Evolutionary conservation across 2,329 filamentous ascomycete genomes (phyloP).

Genomic region (Zymoseptoria tritici): DNA sequence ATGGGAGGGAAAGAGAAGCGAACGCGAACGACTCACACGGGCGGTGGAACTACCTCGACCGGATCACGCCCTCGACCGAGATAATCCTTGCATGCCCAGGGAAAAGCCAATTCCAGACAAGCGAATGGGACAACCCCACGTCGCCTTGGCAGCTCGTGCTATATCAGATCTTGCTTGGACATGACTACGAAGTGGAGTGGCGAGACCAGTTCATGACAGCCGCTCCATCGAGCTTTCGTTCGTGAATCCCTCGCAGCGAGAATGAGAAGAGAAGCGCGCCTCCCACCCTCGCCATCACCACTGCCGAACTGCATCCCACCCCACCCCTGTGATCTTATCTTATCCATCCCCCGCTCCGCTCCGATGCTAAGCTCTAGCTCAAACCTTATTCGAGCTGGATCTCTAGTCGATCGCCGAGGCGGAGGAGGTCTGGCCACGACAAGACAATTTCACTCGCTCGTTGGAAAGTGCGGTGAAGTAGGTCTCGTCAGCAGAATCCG

Average conservation of each 20-base stretch:
- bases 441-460: neutral
- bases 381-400: neutral
- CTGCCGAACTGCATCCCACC: neutral
- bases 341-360: neutral
- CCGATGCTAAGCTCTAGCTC: neutral
- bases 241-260: no score
- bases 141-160: neutral
- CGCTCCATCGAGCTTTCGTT: neutral
- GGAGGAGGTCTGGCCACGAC: neutral
- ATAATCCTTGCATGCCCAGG: neutral
- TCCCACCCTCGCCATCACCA: no score
- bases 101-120: neutral
- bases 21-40: neutral
- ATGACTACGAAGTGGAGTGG: neutral
- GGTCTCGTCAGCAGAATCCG: neutral
- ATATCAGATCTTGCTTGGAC: neutral
- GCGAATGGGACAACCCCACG: neutral
- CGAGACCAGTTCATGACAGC: neutral
- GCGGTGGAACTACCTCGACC: neutral
- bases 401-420: neutral
- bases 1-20: neutral
- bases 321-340: neutral
- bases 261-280: no score
- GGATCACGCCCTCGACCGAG: neutral
- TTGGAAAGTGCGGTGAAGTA: neutral